Conservation (phyloP, 73 alveolate species). For the Effrenium voratum region DNA sequence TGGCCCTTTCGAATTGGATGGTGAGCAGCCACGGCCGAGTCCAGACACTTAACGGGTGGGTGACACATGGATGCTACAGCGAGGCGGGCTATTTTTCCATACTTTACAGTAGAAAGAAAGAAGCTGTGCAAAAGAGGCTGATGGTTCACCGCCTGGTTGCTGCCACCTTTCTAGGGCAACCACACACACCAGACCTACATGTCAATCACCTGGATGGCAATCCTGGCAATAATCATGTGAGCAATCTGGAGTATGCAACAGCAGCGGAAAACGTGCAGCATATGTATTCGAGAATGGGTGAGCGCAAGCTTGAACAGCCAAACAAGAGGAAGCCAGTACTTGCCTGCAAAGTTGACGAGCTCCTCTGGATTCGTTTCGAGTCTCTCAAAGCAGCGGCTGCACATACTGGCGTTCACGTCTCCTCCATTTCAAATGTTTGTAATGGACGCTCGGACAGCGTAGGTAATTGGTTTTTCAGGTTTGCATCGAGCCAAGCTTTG, state of each 20-base stretch:
- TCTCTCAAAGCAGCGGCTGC: not conserved
- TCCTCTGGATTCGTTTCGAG: not conserved
- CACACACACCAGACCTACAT: not conserved
- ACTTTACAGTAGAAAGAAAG: no score
- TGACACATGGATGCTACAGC: not conserved
- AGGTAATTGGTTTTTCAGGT: not conserved
- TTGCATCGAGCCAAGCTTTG: not conserved
- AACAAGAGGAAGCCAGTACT: not conserved
- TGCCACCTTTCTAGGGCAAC: not conserved
- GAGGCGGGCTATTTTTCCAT: not conserved
- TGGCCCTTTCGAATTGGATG: not conserved
- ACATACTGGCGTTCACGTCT: not conserved
- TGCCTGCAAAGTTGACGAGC: no score
- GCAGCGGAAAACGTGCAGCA: not conserved
- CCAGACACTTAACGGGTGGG: not conserved
- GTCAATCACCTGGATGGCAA: not conserved
- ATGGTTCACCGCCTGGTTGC: conserved; percentile 7
- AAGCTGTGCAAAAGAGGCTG: not conserved
- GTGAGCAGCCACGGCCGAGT: conserved; percentile 1
- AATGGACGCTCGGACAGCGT: not conserved
- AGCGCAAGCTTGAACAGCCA: not conserved
- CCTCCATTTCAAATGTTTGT: not conserved
- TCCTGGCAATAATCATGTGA: not conserved
- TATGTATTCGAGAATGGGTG: not conserved
- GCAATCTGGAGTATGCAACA: not conserved